These are phyloP conservation scores for Sarocladium brachiariae DNA, from an alignment of 2,329 filamentous ascomycete species.

Conservation along the genomic window DNA sequence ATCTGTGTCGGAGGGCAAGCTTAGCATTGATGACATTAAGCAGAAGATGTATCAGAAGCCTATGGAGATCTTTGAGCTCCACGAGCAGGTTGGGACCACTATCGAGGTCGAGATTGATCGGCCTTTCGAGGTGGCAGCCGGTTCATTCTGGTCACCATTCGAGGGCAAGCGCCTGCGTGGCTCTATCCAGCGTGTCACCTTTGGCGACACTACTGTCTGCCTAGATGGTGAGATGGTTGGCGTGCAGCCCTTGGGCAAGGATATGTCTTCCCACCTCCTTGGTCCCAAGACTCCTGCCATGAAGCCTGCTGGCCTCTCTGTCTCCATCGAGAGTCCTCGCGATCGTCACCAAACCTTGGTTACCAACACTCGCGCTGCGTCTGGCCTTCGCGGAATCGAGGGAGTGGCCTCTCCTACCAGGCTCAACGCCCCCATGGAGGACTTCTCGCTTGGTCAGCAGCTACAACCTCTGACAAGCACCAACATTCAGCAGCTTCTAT, in stretches of 20 bases:
- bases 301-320: slow-evolving; percentile 36
- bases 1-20: slow-evolving; percentile 64
- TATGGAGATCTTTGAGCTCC: slow-evolving; percentile 74
- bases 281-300: slow-evolving; percentile 50
- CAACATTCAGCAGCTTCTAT: slow-evolving; percentile 64
- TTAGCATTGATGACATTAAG: slow-evolving; percentile 69
- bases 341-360: slow-evolving; percentile 25
- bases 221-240: slow-evolving; percentile 58
- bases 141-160: slow-evolving; percentile 62
- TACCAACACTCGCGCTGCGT: slow-evolving; percentile 18
- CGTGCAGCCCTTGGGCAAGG: slow-evolving; percentile 55
- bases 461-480: slow-evolving; percentile 47
- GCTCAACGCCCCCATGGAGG: slow-evolving; percentile 29
- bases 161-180: slow-evolving; percentile 61
- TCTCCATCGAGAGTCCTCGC: slow-evolving; percentile 27
- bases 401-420: slow-evolving; percentile 16
- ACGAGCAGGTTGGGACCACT: slow-evolving; percentile 67
- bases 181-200: slow-evolving; percentile 67
- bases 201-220: slow-evolving; percentile 67
- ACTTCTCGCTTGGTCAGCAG: slow-evolving; percentile 39
- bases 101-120: slow-evolving; percentile 73
- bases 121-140: slow-evolving; percentile 49
- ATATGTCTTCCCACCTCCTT: slow-evolving; percentile 65
- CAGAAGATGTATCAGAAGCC: slow-evolving; percentile 69
- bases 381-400: slow-evolving; percentile 24